Percentiles rank a stretch among this genome's conserved stretches.
These are phyloP conservation scores for Berberis thunbergii DNA, from an alignment of 164 flowering plant species.

Conservation along the genomic window DNA sequence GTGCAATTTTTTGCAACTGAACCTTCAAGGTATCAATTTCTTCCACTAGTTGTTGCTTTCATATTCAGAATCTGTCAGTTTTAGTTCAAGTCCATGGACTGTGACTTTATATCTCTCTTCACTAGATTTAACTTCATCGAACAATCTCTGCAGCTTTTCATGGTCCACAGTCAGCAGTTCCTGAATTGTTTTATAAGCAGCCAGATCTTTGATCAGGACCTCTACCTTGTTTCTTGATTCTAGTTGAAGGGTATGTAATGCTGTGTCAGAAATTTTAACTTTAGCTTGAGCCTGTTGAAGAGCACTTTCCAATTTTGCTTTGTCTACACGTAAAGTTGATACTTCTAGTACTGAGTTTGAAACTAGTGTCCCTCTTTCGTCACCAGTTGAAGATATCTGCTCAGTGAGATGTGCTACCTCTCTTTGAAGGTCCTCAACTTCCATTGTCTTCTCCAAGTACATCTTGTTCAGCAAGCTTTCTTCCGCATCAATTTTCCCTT, in stretches of 20 bases:
- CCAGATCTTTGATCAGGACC: conserved; percentile 35
- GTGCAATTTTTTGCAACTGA: conserved; percentile 33
- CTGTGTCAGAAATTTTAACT: conserved; percentile 22
- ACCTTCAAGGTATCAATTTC: conserved; percentile 41
- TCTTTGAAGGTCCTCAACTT: conserved; percentile 51
- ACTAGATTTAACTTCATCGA: conserved; percentile 36
- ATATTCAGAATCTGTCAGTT: conserved; percentile 52
- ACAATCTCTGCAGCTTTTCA: conserved; percentile 29
- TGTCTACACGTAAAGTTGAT: conserved; percentile 42
- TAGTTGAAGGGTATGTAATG: conserved; percentile 22
- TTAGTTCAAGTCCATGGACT: conserved; percentile 39
- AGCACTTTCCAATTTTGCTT: conserved; percentile 33
- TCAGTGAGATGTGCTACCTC: conserved; percentile 41
- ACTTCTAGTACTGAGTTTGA: conserved; percentile 41
- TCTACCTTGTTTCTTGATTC: conserved; percentile 39
- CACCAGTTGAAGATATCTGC: conserved; percentile 32
- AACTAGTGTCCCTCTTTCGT: conserved; percentile 42
- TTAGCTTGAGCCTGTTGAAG: conserved; percentile 37
- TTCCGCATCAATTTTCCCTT: conserved; percentile 32
- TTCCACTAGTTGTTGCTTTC: conserved; percentile 43
- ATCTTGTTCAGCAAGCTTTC: conserved; percentile 36
- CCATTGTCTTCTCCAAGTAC: conserved; percentile 35
- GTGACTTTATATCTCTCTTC: conserved; percentile 42
- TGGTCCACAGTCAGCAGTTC: conserved; percentile 33
- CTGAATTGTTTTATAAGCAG: conserved; percentile 30